Evolutionary conservation across 2,329 filamentous ascomycete species (phyloP), one percentile per base, ranked within the genome.

Genomic region (Septoria linicola): DNA sequence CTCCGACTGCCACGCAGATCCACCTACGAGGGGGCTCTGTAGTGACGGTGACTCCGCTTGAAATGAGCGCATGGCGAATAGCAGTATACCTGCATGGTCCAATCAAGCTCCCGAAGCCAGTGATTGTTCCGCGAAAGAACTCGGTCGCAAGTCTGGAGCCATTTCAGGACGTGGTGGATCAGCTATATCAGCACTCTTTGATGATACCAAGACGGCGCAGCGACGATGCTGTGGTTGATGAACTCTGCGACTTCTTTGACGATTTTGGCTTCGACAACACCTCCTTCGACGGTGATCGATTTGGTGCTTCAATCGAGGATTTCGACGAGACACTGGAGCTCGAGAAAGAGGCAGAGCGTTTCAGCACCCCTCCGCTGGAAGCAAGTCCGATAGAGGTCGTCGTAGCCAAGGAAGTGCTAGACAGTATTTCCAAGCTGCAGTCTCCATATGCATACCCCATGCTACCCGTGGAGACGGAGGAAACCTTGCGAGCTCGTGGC

Each of bases 161-260:
- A 1, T 73, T 73, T 48, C 66, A 69, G 49, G 64, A 69, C 16
- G 64, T 59, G 11, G 58, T 67, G 21, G 65, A 67, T 34, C 48
- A 58, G 8, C 57, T 66, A 5, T 67, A 66, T 43, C 63, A 67
- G 45, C 46, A 63, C 11, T 59, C 60, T 2, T 49, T 65, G 31
- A 37, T 41, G 8, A 53, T 66, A 4, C 63, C 62, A 4, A 57
- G 67, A 34, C 53, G 67, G 23, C 49, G 63, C 5, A 67, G 64
- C 41, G 69, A 71, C 45, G 67, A 71, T 51, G 61, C 60, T 0
- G 61, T 63, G 4, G 55, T 70, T 14, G 72, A 76, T 17, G 66
- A 70, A 21, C 65, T 74, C n/a, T 69, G 70, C 41, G 65, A 66
- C 35, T 75, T 69, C 60, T 73, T 76, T 42, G 66, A 70, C 17